Evolutionary conservation across 108 stramenopile species (phyloP).

Genomic region (Pseudonitzschia delicatissima): DNA sequence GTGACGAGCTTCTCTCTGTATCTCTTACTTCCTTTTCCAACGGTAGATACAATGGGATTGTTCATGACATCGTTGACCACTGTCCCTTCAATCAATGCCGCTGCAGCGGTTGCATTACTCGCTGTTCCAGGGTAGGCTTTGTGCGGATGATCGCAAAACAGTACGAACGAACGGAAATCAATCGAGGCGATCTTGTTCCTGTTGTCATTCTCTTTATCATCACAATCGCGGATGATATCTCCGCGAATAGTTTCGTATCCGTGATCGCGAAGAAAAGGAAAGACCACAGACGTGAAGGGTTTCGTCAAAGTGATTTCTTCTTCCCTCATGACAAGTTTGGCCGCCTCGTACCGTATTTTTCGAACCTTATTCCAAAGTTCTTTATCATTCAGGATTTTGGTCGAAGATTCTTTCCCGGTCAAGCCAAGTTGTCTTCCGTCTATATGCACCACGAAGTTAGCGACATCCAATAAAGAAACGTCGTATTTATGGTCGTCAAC

Average conservation of each 20-base stretch:
- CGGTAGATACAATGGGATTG: no score
- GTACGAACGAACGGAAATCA: not conserved
- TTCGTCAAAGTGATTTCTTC: not conserved
- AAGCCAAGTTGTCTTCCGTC: constrained; percentile 2
- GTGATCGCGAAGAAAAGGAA: not conserved
- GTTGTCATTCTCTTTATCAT: not conserved
- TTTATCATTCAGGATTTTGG: not conserved
- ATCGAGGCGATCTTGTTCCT: not conserved
- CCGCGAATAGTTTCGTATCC: not conserved
- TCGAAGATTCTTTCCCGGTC: not conserved
- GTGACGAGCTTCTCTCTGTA: not conserved
- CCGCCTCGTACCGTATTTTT: constrained; percentile 1
- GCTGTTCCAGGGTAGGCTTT: not conserved
- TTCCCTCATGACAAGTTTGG: not conserved
- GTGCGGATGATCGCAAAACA: not conserved
- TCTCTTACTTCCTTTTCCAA: not conserved
- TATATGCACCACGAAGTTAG: not conserved
- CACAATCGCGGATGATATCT: not conserved
- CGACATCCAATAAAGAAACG: not conserved
- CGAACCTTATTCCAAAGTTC: constrained; percentile 4
- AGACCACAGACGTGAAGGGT: not conserved
- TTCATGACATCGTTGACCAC: constrained; percentile 1
- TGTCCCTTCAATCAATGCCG: constrained; percentile 5
- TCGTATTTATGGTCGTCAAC: not conserved
- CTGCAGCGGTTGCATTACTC: constrained; percentile 2